A percentile compares a stretch with the other conserved stretches of the same genome.
Conservation (phyloP, 495 filamentous ascomycete genomes). For the Bombardia bombarda region DNA sequence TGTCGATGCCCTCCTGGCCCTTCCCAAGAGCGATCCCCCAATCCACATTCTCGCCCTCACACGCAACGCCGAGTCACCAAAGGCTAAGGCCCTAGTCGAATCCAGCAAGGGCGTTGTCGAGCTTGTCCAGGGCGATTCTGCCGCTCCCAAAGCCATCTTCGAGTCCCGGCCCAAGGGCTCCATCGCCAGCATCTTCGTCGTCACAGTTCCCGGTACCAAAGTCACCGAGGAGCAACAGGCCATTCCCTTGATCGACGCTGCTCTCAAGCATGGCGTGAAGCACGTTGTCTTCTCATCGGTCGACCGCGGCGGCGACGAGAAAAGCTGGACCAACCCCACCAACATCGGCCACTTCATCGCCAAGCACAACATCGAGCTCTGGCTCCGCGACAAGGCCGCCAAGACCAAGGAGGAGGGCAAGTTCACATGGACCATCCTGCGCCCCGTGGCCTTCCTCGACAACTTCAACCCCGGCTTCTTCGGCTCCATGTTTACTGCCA, state of each 20-base stretch:
- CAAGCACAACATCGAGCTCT: conserved; percentile 59
- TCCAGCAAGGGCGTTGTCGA: conserved; percentile 29
- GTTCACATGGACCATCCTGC: conserved; percentile 48
- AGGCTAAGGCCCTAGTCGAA: conserved; percentile 42
- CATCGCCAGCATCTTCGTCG: conserved; percentile 41
- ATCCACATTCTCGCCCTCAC: conserved; percentile 65
- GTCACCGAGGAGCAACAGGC: conserved; percentile 51
- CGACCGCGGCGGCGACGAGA: conserved; percentile 54
- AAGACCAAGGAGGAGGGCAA: conserved; percentile 15
- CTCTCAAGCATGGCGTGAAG: conserved; percentile 34
- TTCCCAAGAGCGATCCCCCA: conserved; percentile 16
- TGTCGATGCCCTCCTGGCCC: conserved; percentile 47
- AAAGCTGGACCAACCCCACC: conserved; percentile 48
- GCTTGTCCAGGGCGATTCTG: conserved; percentile 50
- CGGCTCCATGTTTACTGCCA: conserved; percentile 50
- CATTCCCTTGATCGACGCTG: conserved; percentile 51
- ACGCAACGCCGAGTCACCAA: conserved; percentile 45
- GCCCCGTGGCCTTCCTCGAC: conserved; percentile 60
- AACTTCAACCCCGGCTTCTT: conserved; percentile 45
- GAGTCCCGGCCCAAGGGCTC: conserved; percentile 32
- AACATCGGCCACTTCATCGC: conserved; percentile 52
- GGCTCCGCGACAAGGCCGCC: conserved; percentile 39
- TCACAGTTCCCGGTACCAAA: conserved; percentile 33
- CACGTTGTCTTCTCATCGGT: conserved; percentile 62
- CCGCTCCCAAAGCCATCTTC: conserved; percentile 46